phyloP scores from a whole-genome alignment of 2,329 filamentous ascomycete species.

The Orbilia oligospora region DNA sequence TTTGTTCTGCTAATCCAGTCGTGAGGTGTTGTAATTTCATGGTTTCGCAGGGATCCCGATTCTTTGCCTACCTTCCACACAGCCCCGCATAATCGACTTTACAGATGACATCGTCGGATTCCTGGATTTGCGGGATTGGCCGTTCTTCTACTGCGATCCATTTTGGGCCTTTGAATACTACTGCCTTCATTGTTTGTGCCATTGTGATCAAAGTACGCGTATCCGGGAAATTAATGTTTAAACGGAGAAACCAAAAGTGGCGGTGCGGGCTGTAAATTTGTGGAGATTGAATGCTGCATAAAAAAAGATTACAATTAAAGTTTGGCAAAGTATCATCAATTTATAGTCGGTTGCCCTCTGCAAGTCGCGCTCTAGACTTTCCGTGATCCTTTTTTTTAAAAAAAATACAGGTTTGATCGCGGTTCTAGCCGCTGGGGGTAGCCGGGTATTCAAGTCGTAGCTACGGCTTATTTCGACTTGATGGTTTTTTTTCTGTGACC shows the following conservation, averaged over 20 bases:
- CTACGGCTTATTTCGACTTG: conserved; percentile 48
- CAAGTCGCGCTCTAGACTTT: conserved; percentile 4
- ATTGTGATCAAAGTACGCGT: conserved; percentile 32
- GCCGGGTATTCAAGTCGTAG: conserved; percentile 17
- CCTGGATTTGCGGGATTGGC: conserved; percentile 80
- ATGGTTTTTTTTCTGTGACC: neutral
- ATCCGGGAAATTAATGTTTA: conserved; percentile 27
- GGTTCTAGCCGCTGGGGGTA: conserved; percentile 10
- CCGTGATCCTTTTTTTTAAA: neutral
- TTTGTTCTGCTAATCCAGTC: neutral
- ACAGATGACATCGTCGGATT: conserved; percentile 82
- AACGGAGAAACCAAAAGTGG: neutral
- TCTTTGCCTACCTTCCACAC: conserved; percentile 82
- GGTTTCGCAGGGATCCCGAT: conserved; percentile 7
- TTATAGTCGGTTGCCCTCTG: conserved; percentile 8
- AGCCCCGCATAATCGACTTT: conserved; percentile 86
- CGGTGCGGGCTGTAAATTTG: conserved; percentile 27
- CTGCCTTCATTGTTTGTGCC: conserved; percentile 81
- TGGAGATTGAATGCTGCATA: conserved; percentile 38
- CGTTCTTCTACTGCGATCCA: conserved; percentile 83
- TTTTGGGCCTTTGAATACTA: conserved; percentile 85
- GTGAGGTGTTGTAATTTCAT: conserved; percentile 22
- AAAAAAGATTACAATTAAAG: conserved; percentile 26
- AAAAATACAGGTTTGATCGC: conserved; percentile 12
- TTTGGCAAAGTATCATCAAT: conserved; percentile 16